A percentile compares a stretch with the other conserved stretches of the same genome.
phyloP scores from a whole-genome alignment of 345 rosid species.

The Chamaenerion angustifolium region DNA sequence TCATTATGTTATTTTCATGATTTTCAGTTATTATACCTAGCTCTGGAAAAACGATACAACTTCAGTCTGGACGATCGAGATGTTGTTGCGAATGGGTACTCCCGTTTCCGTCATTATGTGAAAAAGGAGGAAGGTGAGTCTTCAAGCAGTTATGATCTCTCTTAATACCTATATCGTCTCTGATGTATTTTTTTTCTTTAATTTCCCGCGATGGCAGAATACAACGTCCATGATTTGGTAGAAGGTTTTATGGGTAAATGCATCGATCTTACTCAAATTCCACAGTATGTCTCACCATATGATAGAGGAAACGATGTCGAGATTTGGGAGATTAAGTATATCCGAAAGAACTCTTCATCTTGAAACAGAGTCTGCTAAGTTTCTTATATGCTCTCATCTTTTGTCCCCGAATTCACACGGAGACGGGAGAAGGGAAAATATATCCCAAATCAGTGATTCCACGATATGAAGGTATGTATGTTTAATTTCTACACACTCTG shows the following conservation, averaged over 20 bases:
- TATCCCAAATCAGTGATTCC: no score
- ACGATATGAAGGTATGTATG: no score
- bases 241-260: slow-evolving; percentile 39
- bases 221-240: slow-evolving; percentile 2
- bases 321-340: slow-evolving; percentile 62
- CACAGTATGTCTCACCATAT: slow-evolving; percentile 39
- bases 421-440: no score
- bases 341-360: slow-evolving; percentile 1
- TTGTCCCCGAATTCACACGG: neutral
- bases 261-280: slow-evolving; percentile 38
- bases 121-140: slow-evolving; percentile 32
- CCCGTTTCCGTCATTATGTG: slow-evolving; percentile 46
- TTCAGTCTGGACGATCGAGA: slow-evolving; percentile 63
- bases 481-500: no score
- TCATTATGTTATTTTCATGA: neutral
- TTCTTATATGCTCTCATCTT: neutral
- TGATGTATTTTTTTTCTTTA: neutral
- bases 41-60: slow-evolving; percentile 86
- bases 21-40: slow-evolving; percentile 58
- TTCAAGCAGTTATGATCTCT: neutral
- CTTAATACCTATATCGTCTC: no score
- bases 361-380: neutral
- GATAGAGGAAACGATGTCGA: slow-evolving; percentile 70
- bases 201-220: slow-evolving; percentile 24
- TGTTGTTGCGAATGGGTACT: slow-evolving; percentile 72